A percentile compares a stretch with the other conserved stretches of the same genome.
Evolutionary conservation across 2,329 filamentous ascomycete species (phyloP).

Genomic region (Neospermospora avenae): DNA sequence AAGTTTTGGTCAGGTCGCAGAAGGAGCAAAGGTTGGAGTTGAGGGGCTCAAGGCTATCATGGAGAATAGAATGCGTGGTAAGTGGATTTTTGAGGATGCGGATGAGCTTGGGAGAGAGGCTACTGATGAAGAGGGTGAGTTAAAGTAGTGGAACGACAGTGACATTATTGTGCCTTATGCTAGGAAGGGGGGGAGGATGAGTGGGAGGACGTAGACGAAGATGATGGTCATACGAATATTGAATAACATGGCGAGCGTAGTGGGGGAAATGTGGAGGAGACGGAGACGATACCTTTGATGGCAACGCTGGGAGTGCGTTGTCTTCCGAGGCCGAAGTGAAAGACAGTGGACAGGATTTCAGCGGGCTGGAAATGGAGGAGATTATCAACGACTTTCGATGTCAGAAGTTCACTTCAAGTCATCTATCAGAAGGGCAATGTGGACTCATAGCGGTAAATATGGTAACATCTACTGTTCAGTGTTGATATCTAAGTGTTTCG

Average conservation of each 20-base stretch:
- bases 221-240: background rate
- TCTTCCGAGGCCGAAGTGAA: background rate
- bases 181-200: background rate
- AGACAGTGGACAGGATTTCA: background rate
- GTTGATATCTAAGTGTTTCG: background rate
- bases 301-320: too few relatives aligned
- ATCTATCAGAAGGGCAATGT: background rate
- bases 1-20: background rate
- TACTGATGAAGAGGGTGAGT: background rate
- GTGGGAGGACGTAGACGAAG: background rate
- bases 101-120: background rate
- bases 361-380: background rate
- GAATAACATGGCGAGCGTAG: background rate
- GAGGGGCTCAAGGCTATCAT: background rate
- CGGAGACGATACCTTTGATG: background rate
- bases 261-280: background rate
- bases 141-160: background rate
- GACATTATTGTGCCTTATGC: background rate
- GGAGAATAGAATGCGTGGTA: background rate
- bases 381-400: background rate
- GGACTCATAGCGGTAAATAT: background rate
- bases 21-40: background rate
- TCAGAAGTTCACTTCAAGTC: background rate
- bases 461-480: background rate
- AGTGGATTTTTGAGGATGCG: background rate